A percentile compares a stretch with the other conserved stretches of the same genome.
Evolutionary conservation across 2,329 filamentous ascomycete species (phyloP).

Genomic region (Truncatella angustata): DNA sequence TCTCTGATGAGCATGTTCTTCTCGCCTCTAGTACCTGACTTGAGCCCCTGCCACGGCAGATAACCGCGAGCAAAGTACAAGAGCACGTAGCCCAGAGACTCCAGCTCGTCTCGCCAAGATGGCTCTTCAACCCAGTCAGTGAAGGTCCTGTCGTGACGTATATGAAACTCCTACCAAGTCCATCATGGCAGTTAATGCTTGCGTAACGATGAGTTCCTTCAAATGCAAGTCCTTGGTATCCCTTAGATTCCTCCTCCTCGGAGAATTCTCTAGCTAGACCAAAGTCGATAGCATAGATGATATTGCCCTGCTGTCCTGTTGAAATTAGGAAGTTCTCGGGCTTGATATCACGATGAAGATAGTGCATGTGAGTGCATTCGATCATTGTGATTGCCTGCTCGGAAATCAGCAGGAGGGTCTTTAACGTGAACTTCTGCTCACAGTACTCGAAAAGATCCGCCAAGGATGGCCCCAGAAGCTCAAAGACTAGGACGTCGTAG

Average conservation of each 20-base stretch:
- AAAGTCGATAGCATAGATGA: conserved; percentile 25
- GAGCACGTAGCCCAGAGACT: conserved; percentile 72
- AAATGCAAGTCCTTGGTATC: conserved; percentile 11
- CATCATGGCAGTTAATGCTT: conserved; percentile 14
- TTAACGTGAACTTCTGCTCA: conserved; percentile 24
- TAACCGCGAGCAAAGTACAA: conserved; percentile 75
- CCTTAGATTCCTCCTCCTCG: background rate
- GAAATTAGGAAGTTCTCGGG: conserved; percentile 28
- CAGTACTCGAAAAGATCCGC: too few species aligned
- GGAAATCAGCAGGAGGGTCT: conserved; percentile 27
- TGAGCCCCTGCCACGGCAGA: conserved; percentile 71
- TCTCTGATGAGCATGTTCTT: conserved; percentile 72
- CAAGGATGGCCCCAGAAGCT: too few species aligned
- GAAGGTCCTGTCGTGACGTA: background rate
- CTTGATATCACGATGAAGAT: conserved; percentile 27
- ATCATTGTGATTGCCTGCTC: conserved; percentile 26
- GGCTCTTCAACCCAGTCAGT: too few species aligned
- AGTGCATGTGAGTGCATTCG: conserved; percentile 21
- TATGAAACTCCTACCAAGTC: conserved; percentile 12
- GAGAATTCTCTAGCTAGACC: conserved; percentile 20
- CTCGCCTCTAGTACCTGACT: conserved; percentile 72
- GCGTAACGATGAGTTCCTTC: conserved; percentile 20
- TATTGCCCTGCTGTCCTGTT: conserved; percentile 22
- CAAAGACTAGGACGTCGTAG: too few species aligned
- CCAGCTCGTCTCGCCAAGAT: conserved; percentile 73